Evolutionary conservation across 805 yeast genomes (phyloP), one percentile per base, ranked within the genome.

Genomic region (Blastobotrys robertii): DNA sequence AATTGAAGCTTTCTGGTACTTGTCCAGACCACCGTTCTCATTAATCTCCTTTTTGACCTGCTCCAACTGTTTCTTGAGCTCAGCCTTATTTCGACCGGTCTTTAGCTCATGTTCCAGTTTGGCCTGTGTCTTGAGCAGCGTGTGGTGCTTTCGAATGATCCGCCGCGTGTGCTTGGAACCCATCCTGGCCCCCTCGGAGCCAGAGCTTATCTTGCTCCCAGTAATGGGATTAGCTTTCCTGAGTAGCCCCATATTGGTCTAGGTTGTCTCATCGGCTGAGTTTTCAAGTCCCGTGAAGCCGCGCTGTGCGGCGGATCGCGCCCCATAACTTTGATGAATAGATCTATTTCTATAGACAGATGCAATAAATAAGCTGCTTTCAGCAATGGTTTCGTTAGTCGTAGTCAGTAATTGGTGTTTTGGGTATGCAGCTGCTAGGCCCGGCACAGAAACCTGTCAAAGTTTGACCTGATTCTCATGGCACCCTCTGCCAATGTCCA

Each of bases 1-100:
- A 1, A 82, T 73, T 1, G 95, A 84, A 0, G 97, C 97, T 14
- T 70, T 62, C 56, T 90, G 98, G 58, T 90, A 90, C 8, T 75
- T 74, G 39, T 76, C 71, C 1, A 90, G 59, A 0, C 96, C 97
- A 0, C 96, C 97, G 35, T 78, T 66, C 34, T 65, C 69, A 7
- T 66, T 66, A 3, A 82, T 70, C 54, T 84, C 87, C 2, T 67
- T 70, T 48, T 78, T 81, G 4, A 87, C 74, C 40, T 67, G 68
- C 0, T 75, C 81, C 9, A 82, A 54, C 38, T 16, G 39, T 44
- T 13, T 46, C 38, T 37, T 45, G 42, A 29, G 14, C 50, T 38
- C 6, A 52, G 46, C 41, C 54, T 49, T 3, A 46, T 54, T 43
- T 2, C 59, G 47, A 25, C 46, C 36, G 8, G 34, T 30, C 25